Evolutionary conservation across 225 moss, liverwort and hornwort species (phyloP).

Genomic region (Polytrichum commune): DNA sequence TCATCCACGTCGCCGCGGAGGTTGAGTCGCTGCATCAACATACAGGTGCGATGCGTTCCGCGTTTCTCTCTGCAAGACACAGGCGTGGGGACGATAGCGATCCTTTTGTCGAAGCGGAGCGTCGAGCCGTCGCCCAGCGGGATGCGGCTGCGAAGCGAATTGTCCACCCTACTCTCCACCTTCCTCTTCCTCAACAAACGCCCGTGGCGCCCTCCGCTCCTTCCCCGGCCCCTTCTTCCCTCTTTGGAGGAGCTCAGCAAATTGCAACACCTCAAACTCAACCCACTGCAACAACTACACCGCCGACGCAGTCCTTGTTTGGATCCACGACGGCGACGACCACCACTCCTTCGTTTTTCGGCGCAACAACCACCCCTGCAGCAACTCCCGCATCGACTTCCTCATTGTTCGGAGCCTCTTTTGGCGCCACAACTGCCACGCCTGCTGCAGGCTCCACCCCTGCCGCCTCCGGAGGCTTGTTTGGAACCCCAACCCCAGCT

Average conservation of each 20-base stretch:
- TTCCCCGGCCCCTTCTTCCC: constrained; percentile 28
- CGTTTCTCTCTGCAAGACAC: constrained; percentile 75
- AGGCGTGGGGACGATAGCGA: constrained; percentile 92
- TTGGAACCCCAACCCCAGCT: constrained; percentile 44
- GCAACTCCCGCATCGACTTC: constrained; percentile 48
- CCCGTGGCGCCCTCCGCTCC: constrained; percentile 29
- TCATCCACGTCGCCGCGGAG: constrained; percentile 99
- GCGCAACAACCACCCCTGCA: constrained; percentile 42
- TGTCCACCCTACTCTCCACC: constrained; percentile 82
- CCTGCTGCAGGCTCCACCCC: constrained; percentile 61
- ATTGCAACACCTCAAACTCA: constrained; percentile 44
- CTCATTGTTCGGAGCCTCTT: constrained; percentile 72
- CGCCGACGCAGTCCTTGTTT: constrained; percentile 49
- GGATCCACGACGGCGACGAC: constrained; percentile 64
- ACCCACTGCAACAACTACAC: constrained; percentile 32
- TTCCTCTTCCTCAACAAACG: constrained; percentile 37
- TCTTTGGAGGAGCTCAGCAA: constrained; percentile 41
- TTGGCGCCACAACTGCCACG: constrained; percentile 57
- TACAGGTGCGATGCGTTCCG: constrained; percentile 75
- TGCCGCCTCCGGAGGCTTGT: constrained; percentile 44
- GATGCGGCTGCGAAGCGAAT: constrained; percentile 92
- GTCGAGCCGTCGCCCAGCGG: constrained; percentile 87
- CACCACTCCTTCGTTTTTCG: constrained; percentile 56
- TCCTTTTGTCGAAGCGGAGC: constrained; percentile 97
- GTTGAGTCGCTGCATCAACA: constrained; percentile 92